Percentiles rank a stretch among this genome's conserved stretches.
These are phyloP conservation scores for Candida anglica DNA, from an alignment of 805 yeast genomes.

Conservation along the genomic window DNA sequence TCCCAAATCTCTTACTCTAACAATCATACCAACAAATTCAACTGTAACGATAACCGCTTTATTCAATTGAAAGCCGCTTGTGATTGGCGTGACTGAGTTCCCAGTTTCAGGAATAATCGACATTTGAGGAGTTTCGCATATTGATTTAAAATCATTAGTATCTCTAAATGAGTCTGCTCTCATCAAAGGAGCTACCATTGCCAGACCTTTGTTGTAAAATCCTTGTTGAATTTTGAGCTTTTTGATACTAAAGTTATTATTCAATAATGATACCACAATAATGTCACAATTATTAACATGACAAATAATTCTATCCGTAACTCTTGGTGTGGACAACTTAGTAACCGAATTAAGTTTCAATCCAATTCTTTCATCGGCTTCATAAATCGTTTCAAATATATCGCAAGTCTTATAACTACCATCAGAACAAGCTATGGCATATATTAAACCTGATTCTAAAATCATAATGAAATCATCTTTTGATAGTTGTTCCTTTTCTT, in stretches of 20 bases:
- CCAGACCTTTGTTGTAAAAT: slow-evolving; percentile 33
- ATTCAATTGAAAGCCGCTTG: slow-evolving; percentile 21
- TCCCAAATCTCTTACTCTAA: slow-evolving; percentile 49
- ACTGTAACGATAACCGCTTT: slow-evolving; percentile 47
- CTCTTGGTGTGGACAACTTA: slow-evolving; percentile 64
- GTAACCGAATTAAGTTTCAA: slow-evolving; percentile 45
- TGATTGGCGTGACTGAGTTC: neutral
- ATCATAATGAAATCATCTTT: slow-evolving; percentile 51
- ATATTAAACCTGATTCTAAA: slow-evolving; percentile 45
- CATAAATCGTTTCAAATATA: slow-evolving; percentile 17
- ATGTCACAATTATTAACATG: slow-evolving; percentile 46
- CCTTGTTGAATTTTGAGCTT: slow-evolving; percentile 45
- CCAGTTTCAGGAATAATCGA: neutral
- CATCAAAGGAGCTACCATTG: slow-evolving; percentile 8
- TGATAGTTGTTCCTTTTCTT: slow-evolving; percentile 5
- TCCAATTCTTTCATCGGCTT: slow-evolving; percentile 3
- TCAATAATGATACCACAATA: slow-evolving; percentile 60
- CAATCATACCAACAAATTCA: slow-evolving; percentile 72
- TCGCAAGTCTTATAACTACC: slow-evolving; percentile 37
- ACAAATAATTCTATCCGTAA: slow-evolving; percentile 67
- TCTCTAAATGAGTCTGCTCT: slow-evolving; percentile 8
- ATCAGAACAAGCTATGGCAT: slow-evolving; percentile 46
- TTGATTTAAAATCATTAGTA: slow-evolving; percentile 11
- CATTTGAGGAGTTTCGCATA: neutral
- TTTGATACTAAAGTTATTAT: slow-evolving; percentile 62